phyloP scores from a whole-genome alignment of 805 yeast species.

The Myxozyma mucilagina region DNA sequence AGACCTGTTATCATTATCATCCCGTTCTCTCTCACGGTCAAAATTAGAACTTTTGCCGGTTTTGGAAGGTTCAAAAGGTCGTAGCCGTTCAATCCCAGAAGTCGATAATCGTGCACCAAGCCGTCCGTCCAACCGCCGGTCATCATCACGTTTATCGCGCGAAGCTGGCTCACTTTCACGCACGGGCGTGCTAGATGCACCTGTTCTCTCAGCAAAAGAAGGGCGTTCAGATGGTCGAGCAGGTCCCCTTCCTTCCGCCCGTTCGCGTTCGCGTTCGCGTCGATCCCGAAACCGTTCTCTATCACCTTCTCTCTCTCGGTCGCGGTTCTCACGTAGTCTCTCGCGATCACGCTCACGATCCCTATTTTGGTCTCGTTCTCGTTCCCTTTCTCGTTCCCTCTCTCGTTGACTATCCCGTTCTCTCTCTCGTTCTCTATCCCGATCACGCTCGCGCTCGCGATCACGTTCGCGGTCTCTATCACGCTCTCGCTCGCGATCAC shows the following conservation, averaged over 20 bases:
- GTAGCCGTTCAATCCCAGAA: neutral
- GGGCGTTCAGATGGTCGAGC: neutral
- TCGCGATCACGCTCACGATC: neutral
- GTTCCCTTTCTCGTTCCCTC: too few species aligned
- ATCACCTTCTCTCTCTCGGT: constrained; percentile 7
- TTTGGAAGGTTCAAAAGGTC: neutral
- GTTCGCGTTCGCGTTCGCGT: constrained; percentile 9
- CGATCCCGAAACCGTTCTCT: constrained; percentile 6
- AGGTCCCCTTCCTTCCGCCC: neutral
- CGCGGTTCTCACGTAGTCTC: constrained; percentile 6
- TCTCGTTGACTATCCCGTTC: too few species aligned
- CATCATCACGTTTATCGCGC: neutral
- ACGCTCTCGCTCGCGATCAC: neutral
- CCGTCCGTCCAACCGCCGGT: neutral
- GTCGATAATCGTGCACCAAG: neutral
- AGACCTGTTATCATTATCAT: neutral
- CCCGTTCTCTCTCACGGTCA: neutral
- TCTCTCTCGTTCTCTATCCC: too few species aligned
- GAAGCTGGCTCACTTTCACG: neutral
- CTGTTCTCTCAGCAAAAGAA: neutral
- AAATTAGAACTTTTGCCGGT: neutral
- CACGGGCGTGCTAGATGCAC: neutral
- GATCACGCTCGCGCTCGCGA: constrained; percentile 18
- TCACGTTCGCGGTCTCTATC: constrained; percentile 5
- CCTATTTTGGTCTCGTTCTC: too few species aligned